Conservation (phyloP, 495 filamentous ascomycete genomes). For the Collariella sp. region DNA sequence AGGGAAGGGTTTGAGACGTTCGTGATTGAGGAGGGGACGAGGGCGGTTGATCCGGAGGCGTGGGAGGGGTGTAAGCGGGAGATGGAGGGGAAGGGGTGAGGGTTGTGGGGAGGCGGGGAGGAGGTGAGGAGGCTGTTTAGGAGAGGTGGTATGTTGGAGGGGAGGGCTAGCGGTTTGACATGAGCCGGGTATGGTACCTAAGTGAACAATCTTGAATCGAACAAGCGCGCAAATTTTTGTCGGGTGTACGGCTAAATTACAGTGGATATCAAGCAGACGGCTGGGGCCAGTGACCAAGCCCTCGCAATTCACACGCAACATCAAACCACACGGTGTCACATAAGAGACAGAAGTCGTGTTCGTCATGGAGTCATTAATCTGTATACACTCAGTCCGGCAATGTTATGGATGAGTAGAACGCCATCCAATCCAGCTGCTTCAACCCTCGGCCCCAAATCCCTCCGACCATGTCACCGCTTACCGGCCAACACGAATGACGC, state of each 20-base stretch:
- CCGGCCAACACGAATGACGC: conserved; percentile 75
- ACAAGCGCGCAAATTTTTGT: too few relatives aligned
- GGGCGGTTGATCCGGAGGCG: conserved; percentile 50
- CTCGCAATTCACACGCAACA: too few relatives aligned
- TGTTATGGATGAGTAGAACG: not conserved
- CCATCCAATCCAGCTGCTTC: not conserved
- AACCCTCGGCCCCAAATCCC: not conserved
- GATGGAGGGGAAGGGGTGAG: conserved; percentile 42
- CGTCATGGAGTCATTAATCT: conserved; percentile 18
- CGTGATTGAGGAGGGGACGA: conserved; percentile 71
- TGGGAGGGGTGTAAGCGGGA: conserved; percentile 53
- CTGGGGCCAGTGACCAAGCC: too few relatives aligned
- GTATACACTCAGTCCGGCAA: not conserved
- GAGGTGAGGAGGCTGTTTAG: conserved; percentile 34
- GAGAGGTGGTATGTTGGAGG: not conserved
- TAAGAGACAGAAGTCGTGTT: not conserved
- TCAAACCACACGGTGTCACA: too few relatives aligned
- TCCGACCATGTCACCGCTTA: conserved; percentile 18
- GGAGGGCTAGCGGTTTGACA: not conserved
- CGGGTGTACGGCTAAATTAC: too few relatives aligned
- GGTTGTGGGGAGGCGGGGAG: conserved; percentile 35
- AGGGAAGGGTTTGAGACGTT: conserved; percentile 67
- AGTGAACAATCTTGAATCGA: not conserved
- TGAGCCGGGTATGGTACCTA: too few relatives aligned
- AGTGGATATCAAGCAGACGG: too few relatives aligned